Percentiles rank a stretch among this genome's conserved stretches.
Evolutionary conservation across 164 flowering plant species (phyloP).

Genomic region (Pachysandra terminalis): DNA sequence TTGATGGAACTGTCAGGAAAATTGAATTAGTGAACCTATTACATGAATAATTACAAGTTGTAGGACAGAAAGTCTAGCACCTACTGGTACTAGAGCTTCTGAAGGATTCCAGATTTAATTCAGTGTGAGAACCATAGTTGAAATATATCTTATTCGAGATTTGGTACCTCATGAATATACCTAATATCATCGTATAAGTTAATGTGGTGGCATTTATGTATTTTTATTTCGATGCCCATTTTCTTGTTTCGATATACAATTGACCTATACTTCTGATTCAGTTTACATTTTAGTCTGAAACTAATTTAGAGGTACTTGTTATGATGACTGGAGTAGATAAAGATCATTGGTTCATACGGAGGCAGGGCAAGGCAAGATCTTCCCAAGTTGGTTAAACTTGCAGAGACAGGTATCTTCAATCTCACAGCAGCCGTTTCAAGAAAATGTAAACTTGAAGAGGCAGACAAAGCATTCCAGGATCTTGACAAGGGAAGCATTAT

Average conservation of each 20-base stretch:
- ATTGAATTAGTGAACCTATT: background rate
- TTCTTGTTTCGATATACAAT: background rate
- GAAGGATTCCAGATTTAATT: background rate
- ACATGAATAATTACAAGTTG: too few relatives aligned
- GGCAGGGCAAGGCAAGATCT: conserved; percentile 78
- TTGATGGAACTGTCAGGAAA: background rate
- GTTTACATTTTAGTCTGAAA: background rate
- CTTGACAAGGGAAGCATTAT: conserved; percentile 67
- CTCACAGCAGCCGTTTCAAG: conserved; percentile 73
- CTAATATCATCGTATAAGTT: too few relatives aligned
- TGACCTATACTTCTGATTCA: background rate
- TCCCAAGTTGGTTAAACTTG: conserved; percentile 69
- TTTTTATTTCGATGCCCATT: background rate
- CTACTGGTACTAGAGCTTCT: background rate
- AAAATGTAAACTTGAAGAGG: conserved; percentile 80
- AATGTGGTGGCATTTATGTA: too few relatives aligned
- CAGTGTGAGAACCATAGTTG: background rate
- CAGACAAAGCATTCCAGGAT: conserved; percentile 65
- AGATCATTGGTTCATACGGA: conserved; percentile 77
- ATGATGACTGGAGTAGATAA: conserved; percentile 41
- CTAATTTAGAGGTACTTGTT: background rate
- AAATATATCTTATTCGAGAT: too few relatives aligned
- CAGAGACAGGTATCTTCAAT: conserved; percentile 78
- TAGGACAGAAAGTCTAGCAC: too few relatives aligned
- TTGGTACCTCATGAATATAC: too few relatives aligned